Base-by-base conservation (phyloP, 2,329 filamentous ascomycete genomes). In the Cercospora zeina region DNA sequence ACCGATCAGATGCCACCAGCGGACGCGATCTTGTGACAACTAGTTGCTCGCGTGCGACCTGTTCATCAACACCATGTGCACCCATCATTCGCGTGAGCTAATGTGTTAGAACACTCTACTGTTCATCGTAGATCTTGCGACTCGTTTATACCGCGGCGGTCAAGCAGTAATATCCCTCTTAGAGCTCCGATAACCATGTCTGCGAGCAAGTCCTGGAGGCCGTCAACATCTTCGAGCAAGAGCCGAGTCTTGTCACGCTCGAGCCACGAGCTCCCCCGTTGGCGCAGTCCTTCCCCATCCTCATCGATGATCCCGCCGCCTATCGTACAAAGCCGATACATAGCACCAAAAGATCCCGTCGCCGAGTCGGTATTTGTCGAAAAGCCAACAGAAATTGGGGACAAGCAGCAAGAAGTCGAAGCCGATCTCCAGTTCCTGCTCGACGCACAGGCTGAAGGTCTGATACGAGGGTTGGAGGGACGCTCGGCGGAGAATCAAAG, bases 401-500 rank as follows among this genome's bases (percentile, higher is more conserved):
- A 73, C 9, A 79, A 81, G 69, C 79, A 83, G 27, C 79, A 77
- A 60, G 76, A 83, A 65, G 79, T 87, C 9, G 80, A 87, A 69
- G 78, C 79, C 57, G 82, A 84, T 63, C 77, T 87, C 9, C 85
- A 87, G 71, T 77, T 78, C 61, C 75, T 87, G 10, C 81, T 87
- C 21, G 85, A 87, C 72, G 83, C 83, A 9, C 85, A 87, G 71
- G 82, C 83, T 33, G 83, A 85, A 67, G 83, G 81, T 16, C 75
- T 87, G 31, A 75, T 81, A 42, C 78, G 79, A 51, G 81, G 80
- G 3, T 72, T 84, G 3, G 73, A 75, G 11, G 74, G 73, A 11
- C 72, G 76, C 27, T 31, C 65, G n/a, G 9, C 66, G 6, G 79
- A 83, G 64, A 80, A 81, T 61, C 62, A 70, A 42, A 67, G 75